Conservation (phyloP, 768 basidiomycete species). For the Trametopsis cervina region DNA sequence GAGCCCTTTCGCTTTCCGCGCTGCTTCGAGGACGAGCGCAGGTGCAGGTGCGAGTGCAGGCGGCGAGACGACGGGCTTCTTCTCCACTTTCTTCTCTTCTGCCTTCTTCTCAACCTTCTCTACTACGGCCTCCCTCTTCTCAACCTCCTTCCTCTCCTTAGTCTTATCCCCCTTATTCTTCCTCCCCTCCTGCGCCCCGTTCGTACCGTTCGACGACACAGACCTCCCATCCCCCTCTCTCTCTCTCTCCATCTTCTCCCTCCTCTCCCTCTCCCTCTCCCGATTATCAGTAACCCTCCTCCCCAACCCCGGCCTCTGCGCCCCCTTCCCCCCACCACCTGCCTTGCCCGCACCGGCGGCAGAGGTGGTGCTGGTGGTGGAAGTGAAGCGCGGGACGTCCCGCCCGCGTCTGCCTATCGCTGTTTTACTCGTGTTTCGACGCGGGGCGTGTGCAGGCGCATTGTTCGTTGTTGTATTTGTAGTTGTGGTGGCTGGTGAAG, state of each 20-base stretch:
- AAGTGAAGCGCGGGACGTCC: constrained; percentile 21
- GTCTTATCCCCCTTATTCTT: too few species aligned
- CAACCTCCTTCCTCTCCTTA: constrained; percentile 14
- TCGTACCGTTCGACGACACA: constrained; percentile 43
- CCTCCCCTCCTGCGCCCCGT: background rate
- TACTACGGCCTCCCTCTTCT: constrained; percentile 16
- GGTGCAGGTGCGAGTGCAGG: constrained; percentile 8
- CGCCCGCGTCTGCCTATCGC: constrained; percentile 32
- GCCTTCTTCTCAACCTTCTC: too few species aligned
- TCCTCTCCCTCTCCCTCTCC: too few species aligned
- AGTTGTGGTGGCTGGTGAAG: too few species aligned
- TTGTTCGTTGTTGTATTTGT: too few species aligned
- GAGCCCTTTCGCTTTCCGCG: constrained; percentile 25
- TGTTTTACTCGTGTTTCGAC: constrained; percentile 16
- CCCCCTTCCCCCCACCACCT: too few species aligned
- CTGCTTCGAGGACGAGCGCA: constrained; percentile 5
- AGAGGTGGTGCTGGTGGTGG: constrained; percentile 34
- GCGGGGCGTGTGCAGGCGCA: too few species aligned
- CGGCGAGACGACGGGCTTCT: constrained; percentile 2
- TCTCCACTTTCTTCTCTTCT: background rate
- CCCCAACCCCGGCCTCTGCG: constrained; percentile 15
- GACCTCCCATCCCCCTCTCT: too few species aligned
- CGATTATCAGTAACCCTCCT: too few species aligned
- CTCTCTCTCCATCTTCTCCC: too few species aligned
- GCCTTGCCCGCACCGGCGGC: constrained; percentile 1